A percentile compares a stretch with the other conserved stretches of the same genome.
Conservation (phyloP, 176 grass and related monocot species). For the Carex littledalei region DNA sequence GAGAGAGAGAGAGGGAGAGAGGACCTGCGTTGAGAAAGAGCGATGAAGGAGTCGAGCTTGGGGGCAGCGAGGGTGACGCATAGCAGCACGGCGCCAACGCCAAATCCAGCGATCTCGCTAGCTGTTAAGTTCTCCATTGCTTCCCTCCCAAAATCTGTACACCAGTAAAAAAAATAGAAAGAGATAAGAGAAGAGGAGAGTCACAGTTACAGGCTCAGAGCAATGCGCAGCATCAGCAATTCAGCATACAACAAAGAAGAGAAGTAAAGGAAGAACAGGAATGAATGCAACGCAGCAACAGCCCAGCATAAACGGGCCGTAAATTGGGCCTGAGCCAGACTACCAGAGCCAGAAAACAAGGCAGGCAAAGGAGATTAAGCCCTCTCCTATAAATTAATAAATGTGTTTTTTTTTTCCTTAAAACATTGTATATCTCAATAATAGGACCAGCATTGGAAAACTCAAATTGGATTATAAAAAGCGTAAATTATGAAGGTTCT, state of each 20-base stretch:
- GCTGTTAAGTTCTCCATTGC: constrained; percentile 60
- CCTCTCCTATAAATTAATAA: neutral
- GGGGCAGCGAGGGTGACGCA: constrained; percentile 61
- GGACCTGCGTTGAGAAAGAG: constrained; percentile 68
- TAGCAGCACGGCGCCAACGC: constrained; percentile 55
- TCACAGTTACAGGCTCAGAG: neutral
- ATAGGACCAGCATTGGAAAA: no score
- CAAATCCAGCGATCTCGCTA: constrained; percentile 79
- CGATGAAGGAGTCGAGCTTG: constrained; percentile 78
- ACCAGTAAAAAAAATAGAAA: neutral
- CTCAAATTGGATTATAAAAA: no score
- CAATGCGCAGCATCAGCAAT: neutral
- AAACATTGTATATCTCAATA: no score
- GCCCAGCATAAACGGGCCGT: neutral
- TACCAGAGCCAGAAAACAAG: no score
- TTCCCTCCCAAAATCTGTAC: neutral
- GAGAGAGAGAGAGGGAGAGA: neutral
- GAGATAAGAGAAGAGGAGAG: neutral
- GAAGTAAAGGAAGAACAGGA: neutral
- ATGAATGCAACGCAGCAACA: neutral
- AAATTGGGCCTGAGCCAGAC: neutral
- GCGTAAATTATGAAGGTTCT: no score
- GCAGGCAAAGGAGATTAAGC: no score
- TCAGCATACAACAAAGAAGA: neutral
- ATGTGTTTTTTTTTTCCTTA: no score